Percentiles rank a stretch among this genome's conserved stretches.
These are phyloP conservation scores for Anacardium occidentale DNA, from an alignment of 345 rosid genomes.

Conservation along the genomic window DNA sequence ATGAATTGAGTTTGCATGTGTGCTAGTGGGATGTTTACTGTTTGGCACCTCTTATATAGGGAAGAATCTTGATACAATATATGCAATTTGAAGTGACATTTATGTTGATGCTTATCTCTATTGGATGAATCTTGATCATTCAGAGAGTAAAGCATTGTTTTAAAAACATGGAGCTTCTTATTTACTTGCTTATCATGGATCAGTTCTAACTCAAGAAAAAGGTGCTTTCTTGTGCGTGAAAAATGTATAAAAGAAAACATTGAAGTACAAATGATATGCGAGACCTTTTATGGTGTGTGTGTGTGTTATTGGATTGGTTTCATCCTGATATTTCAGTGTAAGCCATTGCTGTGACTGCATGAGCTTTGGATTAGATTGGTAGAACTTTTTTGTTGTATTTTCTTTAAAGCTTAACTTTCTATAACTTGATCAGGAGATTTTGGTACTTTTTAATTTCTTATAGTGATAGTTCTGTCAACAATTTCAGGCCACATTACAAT, in stretches of 20 bases:
- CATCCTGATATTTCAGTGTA: not conserved
- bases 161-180: not conserved
- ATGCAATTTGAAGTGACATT: not conserved
- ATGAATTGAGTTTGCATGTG: no score
- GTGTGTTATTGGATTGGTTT: not conserved
- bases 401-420: slow-evolving; percentile 9
- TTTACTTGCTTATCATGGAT: not conserved
- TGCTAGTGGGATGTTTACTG: not conserved
- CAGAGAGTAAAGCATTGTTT: not conserved
- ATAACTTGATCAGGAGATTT: slow-evolving; percentile 6
- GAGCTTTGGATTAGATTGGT: not conserved
- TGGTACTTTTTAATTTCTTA: slow-evolving; percentile 16
- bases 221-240: not conserved
- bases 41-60: not conserved
- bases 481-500: slow-evolving; percentile 82
- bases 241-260: not conserved
- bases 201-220: not conserved
- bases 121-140: not conserved
- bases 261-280: not conserved
- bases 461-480: slow-evolving; percentile 22
- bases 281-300: not conserved
- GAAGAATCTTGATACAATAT: not conserved
- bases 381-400: slow-evolving; percentile 1
- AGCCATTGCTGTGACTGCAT: not conserved
- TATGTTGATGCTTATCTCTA: not conserved